Conservation (phyloP, 176 grass and related monocot genomes). For the Phyllostachys edulis region DNA sequence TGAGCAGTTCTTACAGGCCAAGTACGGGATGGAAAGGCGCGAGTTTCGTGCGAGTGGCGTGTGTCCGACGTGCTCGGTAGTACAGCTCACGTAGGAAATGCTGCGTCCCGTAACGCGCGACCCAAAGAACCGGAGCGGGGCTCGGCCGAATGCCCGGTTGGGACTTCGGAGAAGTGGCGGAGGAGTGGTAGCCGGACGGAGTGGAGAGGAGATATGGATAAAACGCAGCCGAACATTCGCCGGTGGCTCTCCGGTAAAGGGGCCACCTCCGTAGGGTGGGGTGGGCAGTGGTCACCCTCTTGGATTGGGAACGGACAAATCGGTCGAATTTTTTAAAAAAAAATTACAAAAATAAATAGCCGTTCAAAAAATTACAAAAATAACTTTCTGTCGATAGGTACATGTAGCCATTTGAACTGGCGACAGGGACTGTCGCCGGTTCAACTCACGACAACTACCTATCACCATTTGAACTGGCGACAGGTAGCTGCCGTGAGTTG, state of each 20-base stretch:
- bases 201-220: background rate
- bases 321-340: too few relatives aligned
- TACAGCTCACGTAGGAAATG: background rate
- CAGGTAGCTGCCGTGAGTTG: too few relatives aligned
- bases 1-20: background rate
- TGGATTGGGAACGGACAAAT: background rate
- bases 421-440: too few relatives aligned
- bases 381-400: too few relatives aligned
- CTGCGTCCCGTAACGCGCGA: background rate
- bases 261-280: background rate
- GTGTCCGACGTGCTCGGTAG: background rate
- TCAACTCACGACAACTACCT: too few relatives aligned
- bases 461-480: too few relatives aligned
- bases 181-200: too few relatives aligned
- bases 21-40: background rate
- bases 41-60: background rate
- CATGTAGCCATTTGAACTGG: too few relatives aligned
- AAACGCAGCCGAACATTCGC: constrained; percentile 4
- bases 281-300: background rate
- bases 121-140: background rate
- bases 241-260: background rate
- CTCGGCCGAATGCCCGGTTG: background rate
- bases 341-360: too few relatives aligned
- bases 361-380: too few relatives aligned
- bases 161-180: background rate